phyloP scores from a whole-genome alignment of 345 rosid genomes.

The Hibiscus syriacus region DNA sequence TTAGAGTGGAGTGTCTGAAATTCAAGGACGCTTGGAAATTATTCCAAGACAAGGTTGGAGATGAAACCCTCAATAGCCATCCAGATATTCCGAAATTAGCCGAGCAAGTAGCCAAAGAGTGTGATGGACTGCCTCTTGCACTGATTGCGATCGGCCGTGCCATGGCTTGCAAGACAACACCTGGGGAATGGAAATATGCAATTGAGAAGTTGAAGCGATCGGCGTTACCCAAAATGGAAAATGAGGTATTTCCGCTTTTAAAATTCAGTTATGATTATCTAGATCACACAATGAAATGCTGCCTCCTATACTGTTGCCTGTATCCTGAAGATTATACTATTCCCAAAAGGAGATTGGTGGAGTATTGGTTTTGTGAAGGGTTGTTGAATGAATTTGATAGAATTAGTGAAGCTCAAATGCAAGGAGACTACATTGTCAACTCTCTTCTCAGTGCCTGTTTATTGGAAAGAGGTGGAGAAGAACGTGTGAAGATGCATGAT shows the following conservation, averaged over 20 bases:
- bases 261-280: background rate
- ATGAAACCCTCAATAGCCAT: no score
- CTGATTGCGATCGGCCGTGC: conserved; percentile 7
- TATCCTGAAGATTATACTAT: background rate
- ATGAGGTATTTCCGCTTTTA: background rate
- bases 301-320: conserved; percentile 14
- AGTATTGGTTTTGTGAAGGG: background rate
- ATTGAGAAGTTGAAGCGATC: background rate
- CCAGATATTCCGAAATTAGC: background rate
- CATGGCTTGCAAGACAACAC: conserved; percentile 8
- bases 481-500: no score
- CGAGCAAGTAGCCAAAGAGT: background rate
- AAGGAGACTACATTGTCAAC: no score
- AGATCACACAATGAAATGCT: background rate
- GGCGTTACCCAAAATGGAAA: background rate
- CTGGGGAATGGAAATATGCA: conserved; percentile 5
- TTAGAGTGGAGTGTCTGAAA: no score
- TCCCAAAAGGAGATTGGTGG: background rate
- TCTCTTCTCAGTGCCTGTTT: no score
- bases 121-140: background rate
- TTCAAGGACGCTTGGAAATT: no score
- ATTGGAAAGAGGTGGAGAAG: no score
- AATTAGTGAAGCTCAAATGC: no score
- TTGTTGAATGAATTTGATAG: no score
- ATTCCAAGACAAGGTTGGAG: no score